Base-by-base conservation (phyloP, 148 eudicot genomes). In the Amaranthus cruentus region DNA sequence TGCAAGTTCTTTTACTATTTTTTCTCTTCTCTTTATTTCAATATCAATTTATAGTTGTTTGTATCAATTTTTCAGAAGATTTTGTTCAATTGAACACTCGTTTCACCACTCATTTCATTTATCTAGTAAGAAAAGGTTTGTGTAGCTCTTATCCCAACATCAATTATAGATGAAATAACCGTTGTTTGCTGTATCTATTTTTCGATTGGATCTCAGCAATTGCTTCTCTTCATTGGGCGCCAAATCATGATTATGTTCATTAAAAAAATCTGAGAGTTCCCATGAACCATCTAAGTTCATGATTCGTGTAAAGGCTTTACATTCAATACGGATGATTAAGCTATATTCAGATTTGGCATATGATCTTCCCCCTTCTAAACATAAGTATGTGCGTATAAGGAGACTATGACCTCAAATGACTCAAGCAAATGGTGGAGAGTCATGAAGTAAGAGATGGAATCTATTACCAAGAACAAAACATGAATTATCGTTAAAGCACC, bases 131-230 rank as follows among this genome's bases (percentile, higher is more conserved):
- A 6, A 50, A 49, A 67, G 2, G 70, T 67, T 9, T 67, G 55
- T 7, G 70, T 67, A 15, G 70, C 70, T 6, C 70, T 55, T 3
- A 67, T 14, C n/a, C 70, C 70, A 0, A 55, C 70, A 0, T n/a
- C 55, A 50, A 50, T 43, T 55, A 67, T 67, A 6, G 70, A 67
- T 18, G 70, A 67, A 49, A 67, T 67, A 49, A 50, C 38, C 0
- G 3, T 14, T 13, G 28, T 49, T 11, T 0, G 70, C 38, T 28
- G 1, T 0, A 49, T 8, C 18, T 18, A 67, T 67, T 2, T 67
- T 67, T n/a, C 55, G 38, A 7, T 38, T 38, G 7, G 70, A 67
- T 50, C 70, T 49, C 9, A 67, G 6, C 28, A 67, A 15, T 5
- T 67, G 55, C 9, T 67, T 67, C 7, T 67, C 70, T 5, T 21